Percentiles rank a stretch among this genome's conserved stretches.
These are phyloP conservation scores for Nasturtium officinale DNA, from an alignment of 345 rosid genomes.

Conservation along the genomic window DNA sequence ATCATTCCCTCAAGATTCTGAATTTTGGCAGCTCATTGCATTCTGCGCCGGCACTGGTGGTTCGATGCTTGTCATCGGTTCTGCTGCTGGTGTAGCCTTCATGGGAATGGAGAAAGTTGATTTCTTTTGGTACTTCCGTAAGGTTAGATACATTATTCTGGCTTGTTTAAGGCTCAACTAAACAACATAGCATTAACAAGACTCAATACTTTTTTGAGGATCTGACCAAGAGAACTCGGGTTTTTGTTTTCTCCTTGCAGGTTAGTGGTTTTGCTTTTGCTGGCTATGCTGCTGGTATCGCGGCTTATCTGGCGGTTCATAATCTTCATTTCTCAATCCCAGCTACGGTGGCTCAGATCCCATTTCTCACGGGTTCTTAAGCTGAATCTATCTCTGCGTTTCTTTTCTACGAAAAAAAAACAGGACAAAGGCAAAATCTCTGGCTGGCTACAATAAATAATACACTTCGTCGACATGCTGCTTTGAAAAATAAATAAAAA, in stretches of 20 bases:
- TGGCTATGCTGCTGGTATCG: constrained; percentile 84
- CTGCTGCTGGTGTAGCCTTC: constrained; percentile 96
- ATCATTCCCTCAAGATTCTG: constrained; percentile 77
- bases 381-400: background rate
- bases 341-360: constrained; percentile 61
- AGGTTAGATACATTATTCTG: constrained; percentile 52
- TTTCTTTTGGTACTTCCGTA: constrained; percentile 93
- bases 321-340: constrained; percentile 55
- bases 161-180: background rate
- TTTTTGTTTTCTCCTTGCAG: constrained; percentile 46
- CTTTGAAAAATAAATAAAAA: background rate
- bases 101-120: constrained; percentile 99
- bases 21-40: constrained; percentile 97
- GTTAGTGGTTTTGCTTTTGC: constrained; percentile 95
- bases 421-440: background rate
- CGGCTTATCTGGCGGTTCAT: constrained; percentile 54
- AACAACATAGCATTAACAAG: constrained; percentile 2
- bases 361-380: constrained; percentile 62
- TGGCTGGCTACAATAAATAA: constrained; percentile 25
- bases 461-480: constrained; percentile 37
- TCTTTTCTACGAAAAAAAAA: background rate
- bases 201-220: background rate
- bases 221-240: constrained; percentile 4
- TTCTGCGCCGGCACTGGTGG: constrained; percentile 97
- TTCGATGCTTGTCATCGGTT: constrained; percentile 87